Evolutionary conservation across 163 green algal genomes (phyloP).

Genomic region (Scenedesmus sp.): DNA sequence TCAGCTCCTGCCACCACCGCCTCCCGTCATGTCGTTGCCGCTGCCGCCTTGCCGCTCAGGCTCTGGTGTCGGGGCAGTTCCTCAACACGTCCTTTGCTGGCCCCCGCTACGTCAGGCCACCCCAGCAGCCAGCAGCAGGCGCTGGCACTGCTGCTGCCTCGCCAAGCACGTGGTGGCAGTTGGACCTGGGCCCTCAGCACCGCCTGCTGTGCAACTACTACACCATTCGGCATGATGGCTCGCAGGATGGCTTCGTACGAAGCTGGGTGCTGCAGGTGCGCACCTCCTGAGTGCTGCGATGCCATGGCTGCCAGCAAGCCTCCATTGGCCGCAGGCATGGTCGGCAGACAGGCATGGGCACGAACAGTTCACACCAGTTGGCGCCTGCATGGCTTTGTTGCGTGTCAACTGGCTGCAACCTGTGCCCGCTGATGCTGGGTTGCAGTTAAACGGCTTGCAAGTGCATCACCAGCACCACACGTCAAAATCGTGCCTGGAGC

Average conservation of each 20-base stretch:
- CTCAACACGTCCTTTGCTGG: constrained; percentile 83
- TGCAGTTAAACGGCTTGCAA: neutral
- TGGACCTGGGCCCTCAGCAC: constrained; percentile 85
- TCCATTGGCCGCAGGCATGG: neutral
- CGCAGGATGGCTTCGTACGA: constrained; percentile 77
- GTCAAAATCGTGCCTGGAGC: no score
- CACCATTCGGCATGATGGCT: constrained; percentile 88
- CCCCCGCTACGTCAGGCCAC: constrained; percentile 53
- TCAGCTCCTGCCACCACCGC: neutral
- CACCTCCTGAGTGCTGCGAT: neutral
- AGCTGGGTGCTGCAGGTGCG: constrained; percentile 86
- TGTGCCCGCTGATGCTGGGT: neutral
- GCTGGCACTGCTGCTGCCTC: neutral
- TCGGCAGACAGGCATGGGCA: neutral
- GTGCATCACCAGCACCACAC: no score
- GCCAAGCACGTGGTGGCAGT: constrained; percentile 80
- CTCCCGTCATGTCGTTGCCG: neutral
- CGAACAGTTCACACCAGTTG: neutral
- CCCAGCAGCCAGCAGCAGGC: constrained; percentile 24
- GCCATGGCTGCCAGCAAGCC: no score
- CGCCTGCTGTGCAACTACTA: constrained; percentile 89
- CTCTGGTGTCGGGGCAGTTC: constrained; percentile 75
- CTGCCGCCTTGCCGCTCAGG: constrained; percentile 1
- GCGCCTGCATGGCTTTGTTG: neutral
- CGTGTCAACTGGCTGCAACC: neutral